Evolutionary conservation across 2,329 filamentous ascomycete genomes (phyloP).

Genomic region (Nemania sp.): DNA sequence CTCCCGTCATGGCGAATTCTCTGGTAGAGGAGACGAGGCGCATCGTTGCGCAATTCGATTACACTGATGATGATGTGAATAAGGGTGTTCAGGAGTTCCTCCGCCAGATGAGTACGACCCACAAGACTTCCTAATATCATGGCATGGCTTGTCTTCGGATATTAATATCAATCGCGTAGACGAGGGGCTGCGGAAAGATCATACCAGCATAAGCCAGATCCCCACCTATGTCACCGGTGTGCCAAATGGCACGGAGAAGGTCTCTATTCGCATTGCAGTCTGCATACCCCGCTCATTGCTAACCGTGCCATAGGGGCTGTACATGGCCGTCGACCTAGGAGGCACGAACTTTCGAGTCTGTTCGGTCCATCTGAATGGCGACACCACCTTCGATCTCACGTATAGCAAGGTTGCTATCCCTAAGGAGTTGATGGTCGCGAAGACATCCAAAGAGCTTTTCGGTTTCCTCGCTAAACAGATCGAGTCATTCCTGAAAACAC

Average conservation of each 20-base stretch:
- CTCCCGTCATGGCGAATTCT: slow-evolving; percentile 58
- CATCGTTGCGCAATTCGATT: slow-evolving; percentile 85
- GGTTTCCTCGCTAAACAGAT: slow-evolving; percentile 92
- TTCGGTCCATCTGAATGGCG: slow-evolving; percentile 89
- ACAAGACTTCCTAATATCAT: not conserved
- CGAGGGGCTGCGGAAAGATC: slow-evolving; percentile 78
- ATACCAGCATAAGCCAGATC: slow-evolving; percentile 88
- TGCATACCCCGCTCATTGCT: slow-evolving; percentile 15
- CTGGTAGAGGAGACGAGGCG: slow-evolving; percentile 73
- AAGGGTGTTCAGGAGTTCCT: slow-evolving; percentile 84
- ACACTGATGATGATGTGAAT: slow-evolving; percentile 76
- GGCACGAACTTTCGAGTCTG: slow-evolving; percentile 99
- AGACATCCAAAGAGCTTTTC: slow-evolving; percentile 86
- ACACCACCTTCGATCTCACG: slow-evolving; percentile 91
- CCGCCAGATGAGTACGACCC: slow-evolving; percentile 71
- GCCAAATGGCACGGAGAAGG: slow-evolving; percentile 97
- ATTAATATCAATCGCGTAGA: slow-evolving; percentile 54
- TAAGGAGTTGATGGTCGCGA: slow-evolving; percentile 84
- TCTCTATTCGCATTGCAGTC: slow-evolving; percentile 44
- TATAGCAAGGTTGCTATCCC: slow-evolving; percentile 93
- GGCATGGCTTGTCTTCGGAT: slow-evolving; percentile 23
- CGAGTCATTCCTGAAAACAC: slow-evolving; percentile 80
- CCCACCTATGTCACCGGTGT: slow-evolving; percentile 96
- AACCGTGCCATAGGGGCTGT: slow-evolving; percentile 70
- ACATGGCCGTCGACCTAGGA: slow-evolving; percentile 95